phyloP scores from a whole-genome alignment of 176 grass and related monocot species.

The Oryza brachyantha region DNA sequence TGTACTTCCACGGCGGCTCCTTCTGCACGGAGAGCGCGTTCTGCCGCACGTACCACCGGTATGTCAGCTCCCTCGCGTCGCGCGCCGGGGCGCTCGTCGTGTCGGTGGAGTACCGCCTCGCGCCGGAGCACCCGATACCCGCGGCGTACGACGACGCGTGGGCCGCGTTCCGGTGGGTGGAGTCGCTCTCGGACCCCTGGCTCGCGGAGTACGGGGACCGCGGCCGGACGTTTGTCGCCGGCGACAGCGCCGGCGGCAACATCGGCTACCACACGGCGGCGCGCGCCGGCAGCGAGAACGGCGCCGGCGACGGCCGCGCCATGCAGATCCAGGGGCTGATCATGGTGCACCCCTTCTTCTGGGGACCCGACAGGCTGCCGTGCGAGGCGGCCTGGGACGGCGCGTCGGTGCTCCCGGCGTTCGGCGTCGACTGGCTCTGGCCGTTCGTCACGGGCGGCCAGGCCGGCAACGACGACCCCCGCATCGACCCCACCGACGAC shows the following conservation, averaged over 20 bases:
- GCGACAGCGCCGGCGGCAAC: slow-evolving; percentile 20
- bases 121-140: slow-evolving; percentile 45
- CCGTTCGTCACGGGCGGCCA: not conserved
- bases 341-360: slow-evolving; percentile 9
- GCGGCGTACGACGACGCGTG: slow-evolving; percentile 37
- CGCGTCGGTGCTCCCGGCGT: not conserved
- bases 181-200: not conserved
- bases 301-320: not conserved
- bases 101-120: slow-evolving; percentile 51
- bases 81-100: slow-evolving; percentile 22
- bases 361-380: not conserved
- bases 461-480: slow-evolving; percentile 21
- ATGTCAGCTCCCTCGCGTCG: slow-evolving; percentile 29
- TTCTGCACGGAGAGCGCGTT: slow-evolving; percentile 39
- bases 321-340: not conserved
- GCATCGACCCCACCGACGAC: not conserved
- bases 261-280: slow-evolving; percentile 10
- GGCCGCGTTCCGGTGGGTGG: slow-evolving; percentile 18
- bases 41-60: slow-evolving; percentile 24
- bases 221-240: not conserved
- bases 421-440: not conserved
- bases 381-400: not conserved
- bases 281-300: not conserved
- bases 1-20: slow-evolving; percentile 48
- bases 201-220: not conserved